Evolutionary conservation across 768 basidiomycete species (phyloP).

Genomic region (Kwoniella heveanensis): DNA sequence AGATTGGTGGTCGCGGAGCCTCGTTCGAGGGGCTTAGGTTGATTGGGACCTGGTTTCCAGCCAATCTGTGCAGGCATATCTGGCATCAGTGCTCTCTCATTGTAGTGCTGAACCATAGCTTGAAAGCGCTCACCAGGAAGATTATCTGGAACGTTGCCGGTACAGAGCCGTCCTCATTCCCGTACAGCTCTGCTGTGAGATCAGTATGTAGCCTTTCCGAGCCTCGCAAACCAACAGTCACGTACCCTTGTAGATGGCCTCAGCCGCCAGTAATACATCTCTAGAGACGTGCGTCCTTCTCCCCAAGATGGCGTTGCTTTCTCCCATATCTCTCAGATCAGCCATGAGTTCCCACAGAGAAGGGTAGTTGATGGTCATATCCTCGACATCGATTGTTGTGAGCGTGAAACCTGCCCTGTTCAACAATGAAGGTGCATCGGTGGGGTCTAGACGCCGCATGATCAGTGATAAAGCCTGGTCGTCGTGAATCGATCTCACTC

Average conservation of each 20-base stretch:
- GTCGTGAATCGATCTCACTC: slow-evolving; percentile 28
- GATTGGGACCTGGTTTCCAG: slow-evolving; percentile 73
- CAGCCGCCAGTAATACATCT: slow-evolving; percentile 86
- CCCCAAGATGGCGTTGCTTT: slow-evolving; percentile 85
- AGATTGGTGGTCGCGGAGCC: slow-evolving; percentile 67
- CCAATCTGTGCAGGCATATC: slow-evolving; percentile 64
- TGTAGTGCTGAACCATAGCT: neutral
- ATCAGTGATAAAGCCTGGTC: neutral
- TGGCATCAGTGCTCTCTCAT: neutral
- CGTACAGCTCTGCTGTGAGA: slow-evolving; percentile 72
- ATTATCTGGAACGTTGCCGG: slow-evolving; percentile 97
- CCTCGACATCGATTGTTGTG: slow-evolving; percentile 92
- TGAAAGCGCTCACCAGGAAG: slow-evolving; percentile 69
- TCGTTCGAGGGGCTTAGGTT: slow-evolving; percentile 68
- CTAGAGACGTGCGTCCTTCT: slow-evolving; percentile 72
- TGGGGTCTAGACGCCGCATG: slow-evolving; percentile 65
- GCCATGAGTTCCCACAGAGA: slow-evolving; percentile 94
- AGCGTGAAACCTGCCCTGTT: slow-evolving; percentile 89
- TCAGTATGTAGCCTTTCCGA: neutral
- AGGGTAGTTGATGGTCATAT: slow-evolving; percentile 85
- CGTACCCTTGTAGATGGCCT: slow-evolving; percentile 87
- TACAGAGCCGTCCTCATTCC: slow-evolving; percentile 75
- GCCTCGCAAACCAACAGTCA: neutral
- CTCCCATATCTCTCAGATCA: slow-evolving; percentile 95
- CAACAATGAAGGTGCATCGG: slow-evolving; percentile 89